Evolutionary conservation across 2,329 filamentous ascomycete genomes (phyloP).

Genomic region (Cordyceps tenuipes): DNA sequence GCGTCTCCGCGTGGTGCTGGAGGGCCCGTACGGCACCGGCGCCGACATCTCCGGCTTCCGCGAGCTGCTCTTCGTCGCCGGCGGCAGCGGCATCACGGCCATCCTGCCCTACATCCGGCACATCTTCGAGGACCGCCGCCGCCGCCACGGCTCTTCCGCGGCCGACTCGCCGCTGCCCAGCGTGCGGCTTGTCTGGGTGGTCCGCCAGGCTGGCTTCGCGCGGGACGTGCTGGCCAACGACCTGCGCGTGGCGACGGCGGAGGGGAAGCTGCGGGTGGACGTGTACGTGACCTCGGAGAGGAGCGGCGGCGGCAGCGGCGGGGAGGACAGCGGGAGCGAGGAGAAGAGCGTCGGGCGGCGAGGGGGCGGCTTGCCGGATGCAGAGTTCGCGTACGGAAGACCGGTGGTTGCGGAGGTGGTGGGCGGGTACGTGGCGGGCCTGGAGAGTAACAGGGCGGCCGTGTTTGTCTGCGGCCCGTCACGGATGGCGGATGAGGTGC

Average conservation of each 20-base stretch:
- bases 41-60: constrained; percentile 24
- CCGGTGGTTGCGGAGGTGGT: constrained; percentile 23
- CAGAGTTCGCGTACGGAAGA: constrained; percentile 14
- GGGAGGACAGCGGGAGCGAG: background rate
- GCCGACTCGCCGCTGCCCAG: constrained; percentile 10
- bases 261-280: constrained; percentile 22
- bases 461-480: constrained; percentile 30
- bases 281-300: constrained; percentile 13
- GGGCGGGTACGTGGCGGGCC: constrained; percentile 17
- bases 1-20: constrained; percentile 23
- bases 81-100: constrained; percentile 30
- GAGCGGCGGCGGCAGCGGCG: background rate
- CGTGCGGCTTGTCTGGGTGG: constrained; percentile 26
- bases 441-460: constrained; percentile 18
- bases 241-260: constrained; percentile 18
- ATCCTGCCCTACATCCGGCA: constrained; percentile 23
- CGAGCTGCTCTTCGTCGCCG: constrained; percentile 27
- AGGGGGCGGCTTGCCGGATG: background rate
- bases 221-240: constrained; percentile 21
- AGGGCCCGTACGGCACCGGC: constrained; percentile 28
- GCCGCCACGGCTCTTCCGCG: no score
- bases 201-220: constrained; percentile 23
- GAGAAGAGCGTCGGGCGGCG: constrained; percentile 2
- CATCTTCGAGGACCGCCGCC: constrained; percentile 17
- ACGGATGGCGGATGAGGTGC: constrained; percentile 28